Base-by-base conservation (phyloP, 2,329 filamentous ascomycete species). In the Clonostachys byssicola region DNA sequence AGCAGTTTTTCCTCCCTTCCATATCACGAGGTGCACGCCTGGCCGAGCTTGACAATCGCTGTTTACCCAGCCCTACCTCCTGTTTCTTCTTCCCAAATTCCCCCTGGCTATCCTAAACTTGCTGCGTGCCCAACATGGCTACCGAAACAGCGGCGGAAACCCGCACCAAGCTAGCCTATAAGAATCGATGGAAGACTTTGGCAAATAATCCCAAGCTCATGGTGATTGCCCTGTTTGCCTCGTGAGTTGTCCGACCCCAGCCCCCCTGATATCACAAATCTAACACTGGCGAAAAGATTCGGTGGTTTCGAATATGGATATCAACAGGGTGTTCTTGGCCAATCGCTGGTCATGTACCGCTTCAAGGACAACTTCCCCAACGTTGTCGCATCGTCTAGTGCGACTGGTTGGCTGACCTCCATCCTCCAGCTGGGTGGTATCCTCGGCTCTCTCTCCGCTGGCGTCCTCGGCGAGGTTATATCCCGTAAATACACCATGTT, bases 401-500 rank as follows among this genome's bases (percentile, higher is more conserved):
- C 72, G 1, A 74, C 68, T 1, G 75, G 75, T 6, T 77, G 74
- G 73, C 63, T 77, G 42, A 77, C 74, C 0, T 76, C 73, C 0
- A 59, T 76, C n/a, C 63, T 77, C 1, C 73, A 77, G 49, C 64
- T 77, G 0, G 73, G 73, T 5, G 73, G 72, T 52, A 72, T 73
- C n/a, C 45, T 75, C 5, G 74, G 75, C 3, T 73, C 73, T 3
- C 57, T 78, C 3, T 61, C 67, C 1, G 66, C 73, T 2, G 75
- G 75, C 49, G 65, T 77, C 8, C 62, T 76, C 5, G 67, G 72
- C 41, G 74, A 77, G 48, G 59, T 77, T 17, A 72, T 77, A 47
- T 73, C 69, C 1, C 61, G 74, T 40, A 78, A 77, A 53, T 72
- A 75, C 51, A 76, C 74, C 48, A 78, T 78, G 69, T 74, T 77